Percentiles rank a stretch among this genome's conserved stretches.
These are phyloP conservation scores for Posidonia australis DNA, from an alignment of 106 monocot genomes.

Conservation along the genomic window DNA sequence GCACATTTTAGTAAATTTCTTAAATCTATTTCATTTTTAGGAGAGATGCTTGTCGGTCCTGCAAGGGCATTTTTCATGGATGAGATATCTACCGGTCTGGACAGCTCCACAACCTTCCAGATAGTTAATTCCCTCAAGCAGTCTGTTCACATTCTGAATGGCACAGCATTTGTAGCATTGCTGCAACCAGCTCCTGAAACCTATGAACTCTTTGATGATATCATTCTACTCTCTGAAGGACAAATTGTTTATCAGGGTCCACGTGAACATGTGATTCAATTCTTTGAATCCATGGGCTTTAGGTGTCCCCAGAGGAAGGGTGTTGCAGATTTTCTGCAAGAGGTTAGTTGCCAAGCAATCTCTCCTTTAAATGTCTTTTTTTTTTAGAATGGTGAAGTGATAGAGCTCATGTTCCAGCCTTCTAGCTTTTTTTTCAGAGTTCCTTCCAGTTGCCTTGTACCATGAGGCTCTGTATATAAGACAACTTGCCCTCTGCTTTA, in stretches of 20 bases:
- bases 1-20: not conserved
- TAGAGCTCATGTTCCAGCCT: too few species aligned
- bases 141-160: constrained; percentile 52
- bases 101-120: constrained; percentile 75
- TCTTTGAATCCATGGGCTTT: constrained; percentile 28
- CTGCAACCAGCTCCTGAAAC: constrained; percentile 85
- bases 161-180: constrained; percentile 52
- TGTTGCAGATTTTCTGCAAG: constrained; percentile 45
- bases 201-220: constrained; percentile 72
- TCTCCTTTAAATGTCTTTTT: not conserved
- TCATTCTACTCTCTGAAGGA: constrained; percentile 74
- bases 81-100: constrained; percentile 88
- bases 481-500: not conserved
- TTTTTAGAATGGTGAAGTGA: too few species aligned
- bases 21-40: too few species aligned
- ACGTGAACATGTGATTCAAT: constrained; percentile 26
- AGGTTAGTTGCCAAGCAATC: constrained; percentile 13
- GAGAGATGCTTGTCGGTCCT: constrained; percentile 80
- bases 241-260: constrained; percentile 64
- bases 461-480: too few species aligned
- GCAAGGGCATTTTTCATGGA: constrained; percentile 76
- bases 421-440: too few species aligned
- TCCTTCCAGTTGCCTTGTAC: too few species aligned
- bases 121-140: constrained; percentile 72
- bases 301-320: constrained; percentile 39